Conservation (phyloP, 306 rosid species). For the Chamaecrista fasciculata region DNA sequence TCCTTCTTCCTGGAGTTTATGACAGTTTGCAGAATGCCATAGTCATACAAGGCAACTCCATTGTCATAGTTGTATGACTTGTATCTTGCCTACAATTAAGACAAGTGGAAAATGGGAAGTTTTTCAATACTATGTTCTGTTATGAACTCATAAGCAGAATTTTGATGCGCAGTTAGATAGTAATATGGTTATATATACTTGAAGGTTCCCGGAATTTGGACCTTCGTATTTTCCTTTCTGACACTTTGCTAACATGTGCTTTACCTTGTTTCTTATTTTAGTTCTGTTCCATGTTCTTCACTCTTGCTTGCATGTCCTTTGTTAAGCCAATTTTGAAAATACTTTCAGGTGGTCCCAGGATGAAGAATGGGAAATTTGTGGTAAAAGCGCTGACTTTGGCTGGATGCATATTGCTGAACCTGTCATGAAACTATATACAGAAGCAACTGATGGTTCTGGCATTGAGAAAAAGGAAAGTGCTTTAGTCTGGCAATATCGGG, state of each 20-base stretch:
- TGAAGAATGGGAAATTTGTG: conserved; percentile 60
- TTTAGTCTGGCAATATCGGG: conserved; percentile 75
- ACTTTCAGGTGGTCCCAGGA: conserved; percentile 54
- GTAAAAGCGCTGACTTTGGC: conserved; percentile 57
- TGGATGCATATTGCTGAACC: conserved; percentile 85
- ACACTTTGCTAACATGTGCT: neutral
- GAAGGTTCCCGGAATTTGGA: neutral
- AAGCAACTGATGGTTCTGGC: conserved; percentile 80
- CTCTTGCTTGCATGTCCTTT: conserved; percentile 2
- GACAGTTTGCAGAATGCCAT: neutral
- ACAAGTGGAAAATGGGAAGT: neutral
- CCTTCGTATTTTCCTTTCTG: neutral
- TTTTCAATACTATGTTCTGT: neutral
- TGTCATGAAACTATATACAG: conserved; percentile 67
- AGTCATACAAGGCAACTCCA: neutral
- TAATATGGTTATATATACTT: neutral
- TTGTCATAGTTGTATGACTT: neutral
- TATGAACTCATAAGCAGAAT: neutral
- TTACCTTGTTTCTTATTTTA: conserved; percentile 1
- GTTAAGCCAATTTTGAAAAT: conserved; percentile 5
- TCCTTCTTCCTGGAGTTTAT: conserved; percentile 5
- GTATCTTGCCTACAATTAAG: neutral
- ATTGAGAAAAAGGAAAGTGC: conserved; percentile 78
- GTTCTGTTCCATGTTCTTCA: neutral
- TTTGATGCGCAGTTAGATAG: neutral